Base-by-base conservation (phyloP, 1,284 basidiomycete species). In the Chalciporus sp. region DNA sequence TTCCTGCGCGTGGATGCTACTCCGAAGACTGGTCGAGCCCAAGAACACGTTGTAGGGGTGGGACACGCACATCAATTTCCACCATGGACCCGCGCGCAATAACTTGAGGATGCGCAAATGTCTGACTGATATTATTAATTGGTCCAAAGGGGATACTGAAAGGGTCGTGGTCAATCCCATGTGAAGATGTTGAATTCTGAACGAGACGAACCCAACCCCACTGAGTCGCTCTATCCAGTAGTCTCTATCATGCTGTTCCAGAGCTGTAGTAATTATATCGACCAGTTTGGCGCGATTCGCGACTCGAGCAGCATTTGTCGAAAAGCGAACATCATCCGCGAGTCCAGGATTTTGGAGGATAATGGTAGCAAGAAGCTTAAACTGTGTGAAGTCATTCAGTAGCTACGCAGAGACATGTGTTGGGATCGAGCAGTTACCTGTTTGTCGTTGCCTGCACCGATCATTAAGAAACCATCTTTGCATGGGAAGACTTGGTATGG, bases 401-500 rank as follows among this genome's bases (percentile, higher is more conserved):
- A 42, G 11, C 27, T 54, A 53, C 12, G 40, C 46, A 7, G 45
- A 26, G 33, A 28, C 29, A 40, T 37, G 14, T 14, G 39, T 40
- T 27, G 27, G 27, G 49, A 50, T 46, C 51, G 53, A 56, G 51
- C 17, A 41, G 47, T 56, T 63, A 90, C 92, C 78, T 93, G 94
- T 59, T 84, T 87, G 66, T 96, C 86, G 72, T 96, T 97, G 1
- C 94, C 95, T 2, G 92, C 94, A 42, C 94, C 94, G 52, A 98
- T 86, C 94, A 97, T 96, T 56, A 97, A 73, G 68, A 86, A 94
- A n/a, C 91, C 90, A 67, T 94, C 87, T 65, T 85, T 82, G 68
- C 94, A 95, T 0, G 89, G 84, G 69, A 98, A 95, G 7, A 92
- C 92, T 71, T 95, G 90, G 73, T 95, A 96, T 0, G 94, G 94